Conservation (phyloP, 2,329 filamentous ascomycete species). For the Xenoacremonium recifei region DNA sequence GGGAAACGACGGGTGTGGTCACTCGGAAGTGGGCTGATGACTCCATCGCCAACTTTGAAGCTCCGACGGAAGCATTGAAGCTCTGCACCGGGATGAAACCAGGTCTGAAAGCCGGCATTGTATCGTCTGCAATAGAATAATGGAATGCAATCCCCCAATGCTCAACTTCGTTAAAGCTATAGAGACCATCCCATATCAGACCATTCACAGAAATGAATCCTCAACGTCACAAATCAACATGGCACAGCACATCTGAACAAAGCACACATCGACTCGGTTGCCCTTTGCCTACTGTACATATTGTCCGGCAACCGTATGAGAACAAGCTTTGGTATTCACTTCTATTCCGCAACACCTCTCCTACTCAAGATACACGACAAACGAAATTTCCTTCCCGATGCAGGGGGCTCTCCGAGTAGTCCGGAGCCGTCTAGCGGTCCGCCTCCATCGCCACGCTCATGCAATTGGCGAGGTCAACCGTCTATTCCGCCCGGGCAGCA, state of each 20-base stretch:
- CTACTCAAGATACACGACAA: constrained; percentile 18
- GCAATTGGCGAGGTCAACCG: constrained; percentile 5
- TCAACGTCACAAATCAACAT: constrained; percentile 3
- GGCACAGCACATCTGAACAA: constrained; percentile 8
- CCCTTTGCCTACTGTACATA: constrained; percentile 28
- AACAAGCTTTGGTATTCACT: constrained; percentile 22
- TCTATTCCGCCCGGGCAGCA: constrained; percentile 31
- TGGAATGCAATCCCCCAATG: too few relatives aligned
- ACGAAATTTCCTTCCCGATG: constrained; percentile 20
- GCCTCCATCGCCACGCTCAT: constrained; percentile 9
- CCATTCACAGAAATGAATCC: too few relatives aligned
- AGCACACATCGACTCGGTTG: constrained; percentile 23
- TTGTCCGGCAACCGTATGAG: constrained; percentile 22
- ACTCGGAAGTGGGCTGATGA: too few relatives aligned
- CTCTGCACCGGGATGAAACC: too few relatives aligned
- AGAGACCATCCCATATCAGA: too few relatives aligned
- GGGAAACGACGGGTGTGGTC: too few relatives aligned
- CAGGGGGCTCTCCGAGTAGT: too few relatives aligned
- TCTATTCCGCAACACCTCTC: constrained; percentile 12
- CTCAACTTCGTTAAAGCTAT: too few relatives aligned
- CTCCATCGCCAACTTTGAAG: too few relatives aligned
- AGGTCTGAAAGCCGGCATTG: too few relatives aligned
- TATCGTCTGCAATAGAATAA: too few relatives aligned
- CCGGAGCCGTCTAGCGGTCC: constrained; percentile 10
- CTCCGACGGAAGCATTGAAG: too few relatives aligned